Evolutionary conservation across 208 protist genomes (phyloP).

Genomic region (Wallacemonas sp.): DNA sequence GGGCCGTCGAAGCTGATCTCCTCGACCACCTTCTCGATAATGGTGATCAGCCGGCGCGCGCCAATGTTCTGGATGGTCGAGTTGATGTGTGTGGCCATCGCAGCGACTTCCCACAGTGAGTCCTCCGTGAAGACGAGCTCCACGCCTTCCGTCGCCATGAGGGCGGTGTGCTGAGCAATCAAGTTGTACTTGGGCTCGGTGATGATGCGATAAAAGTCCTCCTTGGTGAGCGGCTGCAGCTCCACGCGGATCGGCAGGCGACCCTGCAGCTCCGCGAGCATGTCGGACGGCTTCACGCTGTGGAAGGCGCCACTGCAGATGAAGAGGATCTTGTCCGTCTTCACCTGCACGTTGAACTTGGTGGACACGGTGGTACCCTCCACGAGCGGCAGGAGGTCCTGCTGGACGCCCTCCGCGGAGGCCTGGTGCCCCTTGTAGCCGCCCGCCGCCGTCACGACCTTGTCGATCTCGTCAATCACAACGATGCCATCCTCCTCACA

Average conservation of each 20-base stretch:
- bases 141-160: constrained; percentile 97
- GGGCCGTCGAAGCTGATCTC: constrained; percentile 95
- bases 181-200: constrained; percentile 98
- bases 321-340: constrained; percentile 98
- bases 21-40: constrained; percentile 97
- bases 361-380: constrained; percentile 97
- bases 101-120: constrained; percentile 94
- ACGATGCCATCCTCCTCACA: constrained; percentile 98
- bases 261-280: constrained; percentile 96
- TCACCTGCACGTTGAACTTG: constrained; percentile 96
- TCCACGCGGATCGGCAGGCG: constrained; percentile 98
- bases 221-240: constrained; percentile 95
- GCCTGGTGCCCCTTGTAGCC: constrained; percentile 93
- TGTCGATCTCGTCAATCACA: constrained; percentile 99
- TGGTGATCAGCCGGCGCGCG: constrained; percentile 96
- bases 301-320: constrained; percentile 98
- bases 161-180: constrained; percentile 93
- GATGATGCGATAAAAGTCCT: constrained; percentile 97
- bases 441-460: constrained; percentile 94
- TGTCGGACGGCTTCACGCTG: constrained; percentile 93
- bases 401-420: constrained; percentile 96
- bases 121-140: constrained; percentile 95
- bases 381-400: constrained; percentile 98
- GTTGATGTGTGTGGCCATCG: constrained; percentile 96
- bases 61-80: constrained; percentile 98